phyloP scores from a whole-genome alignment of 345 rosid genomes.

The Salix udensis region DNA sequence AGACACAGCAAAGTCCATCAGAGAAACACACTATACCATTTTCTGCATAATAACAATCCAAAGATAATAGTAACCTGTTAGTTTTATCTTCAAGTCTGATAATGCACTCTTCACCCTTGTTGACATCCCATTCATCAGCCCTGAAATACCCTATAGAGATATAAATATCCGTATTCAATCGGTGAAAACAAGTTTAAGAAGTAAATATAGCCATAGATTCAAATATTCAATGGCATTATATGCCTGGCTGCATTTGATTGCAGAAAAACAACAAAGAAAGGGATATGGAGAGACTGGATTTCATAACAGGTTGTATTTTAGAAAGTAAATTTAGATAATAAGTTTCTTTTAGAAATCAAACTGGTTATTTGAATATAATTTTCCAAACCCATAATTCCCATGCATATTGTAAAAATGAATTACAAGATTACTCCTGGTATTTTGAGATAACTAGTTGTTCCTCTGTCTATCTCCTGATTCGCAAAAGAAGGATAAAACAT shows the following conservation, averaged over 20 bases:
- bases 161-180: slow-evolving; percentile 7
- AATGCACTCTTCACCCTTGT: slow-evolving; percentile 96
- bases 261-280: not conserved
- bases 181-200: slow-evolving; percentile 6
- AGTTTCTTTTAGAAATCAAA: not conserved
- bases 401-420: not conserved
- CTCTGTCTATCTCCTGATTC: not conserved
- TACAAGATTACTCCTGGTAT: not conserved
- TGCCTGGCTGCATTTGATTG: not conserved
- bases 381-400: not conserved
- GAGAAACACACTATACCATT: slow-evolving; percentile 2
- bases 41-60: slow-evolving; percentile 15
- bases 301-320: not conserved
- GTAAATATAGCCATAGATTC: not conserved
- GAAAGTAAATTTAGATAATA: not conserved
- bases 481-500: not conserved
- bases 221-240: not conserved
- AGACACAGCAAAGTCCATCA: not conserved
- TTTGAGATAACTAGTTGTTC: not conserved
- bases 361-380: not conserved
- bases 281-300: not conserved
- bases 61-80: slow-evolving; percentile 44
- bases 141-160: slow-evolving; percentile 38
- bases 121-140: slow-evolving; percentile 99
- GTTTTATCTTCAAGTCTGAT: slow-evolving; percentile 91